Percentiles rank a stretch among this genome's conserved stretches.
Conservation (phyloP, 1,284 basidiomycete genomes). For the Omphalotus olearius region DNA sequence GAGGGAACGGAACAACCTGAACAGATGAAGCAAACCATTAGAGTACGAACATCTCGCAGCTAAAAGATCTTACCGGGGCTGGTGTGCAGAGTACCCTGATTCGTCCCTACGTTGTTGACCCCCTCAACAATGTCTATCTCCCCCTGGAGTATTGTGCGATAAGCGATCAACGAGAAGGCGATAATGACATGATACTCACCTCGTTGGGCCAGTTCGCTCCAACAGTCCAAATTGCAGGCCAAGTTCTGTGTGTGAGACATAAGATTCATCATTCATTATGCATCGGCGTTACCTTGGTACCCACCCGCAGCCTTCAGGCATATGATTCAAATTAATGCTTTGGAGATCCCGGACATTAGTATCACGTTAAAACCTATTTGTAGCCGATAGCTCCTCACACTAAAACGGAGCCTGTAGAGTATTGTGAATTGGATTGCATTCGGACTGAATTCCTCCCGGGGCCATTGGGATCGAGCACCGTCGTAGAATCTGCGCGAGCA, state of each 20-base stretch:
- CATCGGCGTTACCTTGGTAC: conserved; percentile 1
- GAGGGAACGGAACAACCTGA: conserved; percentile 58
- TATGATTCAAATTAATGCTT: conserved; percentile 23
- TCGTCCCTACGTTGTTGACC: conserved; percentile 52
- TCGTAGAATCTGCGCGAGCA: conserved; percentile 40
- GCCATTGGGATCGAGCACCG: conserved; percentile 36
- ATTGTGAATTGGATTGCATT: conserved; percentile 40
- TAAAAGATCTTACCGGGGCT: conserved; percentile 29
- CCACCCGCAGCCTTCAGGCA: conserved; percentile 25
- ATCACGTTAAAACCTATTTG: background rate
- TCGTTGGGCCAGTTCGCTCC: conserved; percentile 8
- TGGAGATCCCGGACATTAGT: background rate
- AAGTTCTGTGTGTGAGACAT: conserved; percentile 31
- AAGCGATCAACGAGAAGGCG: background rate
- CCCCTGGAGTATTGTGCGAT: conserved; percentile 32
- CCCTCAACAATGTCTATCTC: conserved; percentile 72
- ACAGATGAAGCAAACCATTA: background rate
- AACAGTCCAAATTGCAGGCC: conserved; percentile 46
- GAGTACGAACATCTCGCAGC: conserved; percentile 1
- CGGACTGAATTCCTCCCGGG: conserved; percentile 47
- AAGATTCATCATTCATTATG: background rate
- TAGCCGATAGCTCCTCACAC: conserved; percentile 33
- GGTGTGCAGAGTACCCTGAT: conserved; percentile 65
- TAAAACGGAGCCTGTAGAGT: conserved; percentile 36
- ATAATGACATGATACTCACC: background rate